Percentiles rank a stretch among this genome's conserved stretches.
Evolutionary conservation across 192 early-diverging fungal genomes (phyloP).

Genomic region (Backusella westeae): DNA sequence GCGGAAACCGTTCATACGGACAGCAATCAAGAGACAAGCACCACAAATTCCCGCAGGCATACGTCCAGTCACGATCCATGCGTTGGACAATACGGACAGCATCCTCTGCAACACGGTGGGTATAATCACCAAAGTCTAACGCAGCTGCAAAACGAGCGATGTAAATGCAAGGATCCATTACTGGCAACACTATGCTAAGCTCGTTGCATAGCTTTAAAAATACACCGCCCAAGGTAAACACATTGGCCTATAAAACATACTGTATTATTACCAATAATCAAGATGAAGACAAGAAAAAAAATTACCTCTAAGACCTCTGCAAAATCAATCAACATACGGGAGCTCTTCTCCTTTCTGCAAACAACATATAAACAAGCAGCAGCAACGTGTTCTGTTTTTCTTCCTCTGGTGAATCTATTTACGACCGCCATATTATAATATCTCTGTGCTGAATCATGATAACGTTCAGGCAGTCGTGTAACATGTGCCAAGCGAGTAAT

Average conservation of each 20-base stretch:
- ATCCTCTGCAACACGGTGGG: slow-evolving; percentile 70
- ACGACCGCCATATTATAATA: slow-evolving; percentile 82
- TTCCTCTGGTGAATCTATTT: slow-evolving; percentile 81
- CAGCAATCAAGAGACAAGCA: slow-evolving; percentile 85
- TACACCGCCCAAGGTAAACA: slow-evolving; percentile 83
- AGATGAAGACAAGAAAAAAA: background rate
- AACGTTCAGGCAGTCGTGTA: slow-evolving; percentile 69
- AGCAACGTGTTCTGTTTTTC: slow-evolving; percentile 70
- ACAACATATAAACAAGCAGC: slow-evolving; percentile 92
- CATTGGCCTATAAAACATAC: slow-evolving; percentile 56
- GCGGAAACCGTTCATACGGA: slow-evolving; percentile 87
- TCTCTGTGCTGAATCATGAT: slow-evolving; percentile 79
- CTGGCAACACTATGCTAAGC: slow-evolving; percentile 46
- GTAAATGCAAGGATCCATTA: slow-evolving; percentile 82
- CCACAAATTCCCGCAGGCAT: slow-evolving; percentile 95
- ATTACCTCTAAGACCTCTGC: slow-evolving; percentile 59
- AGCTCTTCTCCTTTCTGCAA: slow-evolving; percentile 79
- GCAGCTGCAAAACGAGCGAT: slow-evolving; percentile 86
- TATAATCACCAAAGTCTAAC: slow-evolving; percentile 91
- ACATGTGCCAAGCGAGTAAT: slow-evolving; percentile 75
- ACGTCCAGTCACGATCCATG: slow-evolving; percentile 95
- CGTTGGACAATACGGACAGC: slow-evolving; percentile 80
- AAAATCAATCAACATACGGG: slow-evolving; percentile 96
- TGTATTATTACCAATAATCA: background rate
- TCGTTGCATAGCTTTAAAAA: slow-evolving; percentile 68